A percentile compares a stretch with the other conserved stretches of the same genome.
These are phyloP conservation scores for Rhodamnia argentea DNA, from an alignment of 345 rosid genomes.

Conservation along the genomic window DNA sequence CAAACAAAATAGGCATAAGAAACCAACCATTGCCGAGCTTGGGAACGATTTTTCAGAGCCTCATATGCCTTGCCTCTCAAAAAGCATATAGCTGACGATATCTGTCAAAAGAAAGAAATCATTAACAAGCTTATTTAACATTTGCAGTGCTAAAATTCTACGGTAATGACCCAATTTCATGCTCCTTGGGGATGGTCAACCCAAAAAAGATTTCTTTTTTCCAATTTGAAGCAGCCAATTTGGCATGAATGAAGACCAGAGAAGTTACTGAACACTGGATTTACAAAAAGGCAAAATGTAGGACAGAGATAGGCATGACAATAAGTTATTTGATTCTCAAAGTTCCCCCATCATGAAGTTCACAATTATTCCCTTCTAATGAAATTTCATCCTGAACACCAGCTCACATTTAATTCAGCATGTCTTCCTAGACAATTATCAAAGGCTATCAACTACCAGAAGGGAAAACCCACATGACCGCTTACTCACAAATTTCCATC, in stretches of 20 bases:
- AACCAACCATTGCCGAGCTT: constrained; percentile 79
- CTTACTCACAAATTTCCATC: not conserved
- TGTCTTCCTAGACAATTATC: not conserved
- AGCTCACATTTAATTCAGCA: not conserved
- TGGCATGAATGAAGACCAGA: not conserved
- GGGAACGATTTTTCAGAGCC: constrained; percentile 86
- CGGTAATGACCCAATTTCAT: not conserved
- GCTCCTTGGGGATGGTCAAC: not conserved
- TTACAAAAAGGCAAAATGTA: not conserved
- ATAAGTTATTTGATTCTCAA: not conserved
- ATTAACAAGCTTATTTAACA: not conserved
- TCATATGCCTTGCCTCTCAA: constrained; percentile 87
- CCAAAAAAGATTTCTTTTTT: not conserved
- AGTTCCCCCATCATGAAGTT: not conserved
- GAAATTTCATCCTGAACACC: not conserved
- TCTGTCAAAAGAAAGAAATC: constrained; percentile 19
- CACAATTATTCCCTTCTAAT: not conserved
- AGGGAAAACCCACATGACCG: not conserved
- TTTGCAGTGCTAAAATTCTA: not conserved
- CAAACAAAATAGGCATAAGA: not conserved
- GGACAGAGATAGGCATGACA: not conserved
- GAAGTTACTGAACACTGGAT: not conserved
- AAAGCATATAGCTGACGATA: constrained; percentile 89
- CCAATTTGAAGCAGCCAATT: not conserved
- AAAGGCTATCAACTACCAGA: not conserved